Base-by-base conservation (phyloP, 2,329 filamentous ascomycete genomes). In the Tolypocladium amazonense region DNA sequence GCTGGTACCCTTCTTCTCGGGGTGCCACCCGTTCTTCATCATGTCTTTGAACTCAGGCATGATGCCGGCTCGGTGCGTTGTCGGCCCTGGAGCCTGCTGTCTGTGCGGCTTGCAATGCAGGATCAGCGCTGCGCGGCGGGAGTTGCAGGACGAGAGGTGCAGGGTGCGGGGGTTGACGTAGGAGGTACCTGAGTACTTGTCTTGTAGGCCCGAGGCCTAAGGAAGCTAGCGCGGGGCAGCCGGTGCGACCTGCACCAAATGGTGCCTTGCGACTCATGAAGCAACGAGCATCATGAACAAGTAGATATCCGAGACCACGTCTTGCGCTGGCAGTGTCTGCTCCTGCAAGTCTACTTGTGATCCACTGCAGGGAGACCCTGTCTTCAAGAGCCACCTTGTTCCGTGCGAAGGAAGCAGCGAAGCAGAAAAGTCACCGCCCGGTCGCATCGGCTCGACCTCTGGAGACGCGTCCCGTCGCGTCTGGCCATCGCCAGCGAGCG, bases 11-110 rank as follows among this genome's bases (percentile, higher is more conserved):
- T 62, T 58, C 55, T 80, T 81, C 58, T 81, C 79, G 2, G 79
- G 76, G 61, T 79, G 77, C 80, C 79, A 83, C 8, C 79, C 76
- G n/a, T 75, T 74, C 68, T 82, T 82, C 62, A 80, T 71, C 20
- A 79, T 67, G 52, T 76, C 75, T 62, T 78, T 80, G 69, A 78
- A 75, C 57, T 76, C 75, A 53, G 77, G 73, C 78, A 80, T 80
- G 62, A n/a, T 37, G 50, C 30, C 5, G 50, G 50, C 30, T 33
- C 11, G 30, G 50, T 3, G 30, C 25, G 30, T 23, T 15, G 50
- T 33, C 12, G 50, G 35, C 18, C 23, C 33, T 18, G 45, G 25
- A 18, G 45, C 15, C 43, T 35, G 33, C 33, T 8, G 33, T 35
- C 33, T 25, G 47, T 20, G 47, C 43, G 23, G 25, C 14, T 52